Conservation (phyloP, 352 stramenopile genomes). For the Globisporangium polare region DNA sequence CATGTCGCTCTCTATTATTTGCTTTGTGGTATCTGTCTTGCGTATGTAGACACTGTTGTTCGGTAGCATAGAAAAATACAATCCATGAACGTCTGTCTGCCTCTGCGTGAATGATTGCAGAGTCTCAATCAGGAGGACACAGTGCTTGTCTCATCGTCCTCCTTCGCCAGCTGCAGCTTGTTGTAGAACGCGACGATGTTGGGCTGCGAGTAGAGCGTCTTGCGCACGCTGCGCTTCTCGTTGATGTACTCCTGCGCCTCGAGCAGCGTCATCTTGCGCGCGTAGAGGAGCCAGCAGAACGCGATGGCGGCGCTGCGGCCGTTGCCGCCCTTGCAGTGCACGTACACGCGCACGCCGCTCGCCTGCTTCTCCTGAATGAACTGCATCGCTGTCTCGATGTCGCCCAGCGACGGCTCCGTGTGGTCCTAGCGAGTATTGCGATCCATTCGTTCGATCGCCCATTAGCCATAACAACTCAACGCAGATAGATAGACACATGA, state of each 20-base stretch:
- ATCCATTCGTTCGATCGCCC: neutral
- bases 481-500: neutral
- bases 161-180: slow-evolving; percentile 30
- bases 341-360: slow-evolving; percentile 89
- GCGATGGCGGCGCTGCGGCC: slow-evolving; percentile 90
- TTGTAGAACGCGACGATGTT: slow-evolving; percentile 81
- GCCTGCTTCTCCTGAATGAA: slow-evolving; percentile 90
- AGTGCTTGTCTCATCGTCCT: neutral
- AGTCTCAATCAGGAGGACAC: neutral
- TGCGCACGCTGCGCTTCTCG: slow-evolving; percentile 87
- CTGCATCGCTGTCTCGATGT: slow-evolving; percentile 68
- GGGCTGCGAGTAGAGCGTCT: slow-evolving; percentile 84
- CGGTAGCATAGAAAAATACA: neutral
- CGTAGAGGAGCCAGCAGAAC: slow-evolving; percentile 88
- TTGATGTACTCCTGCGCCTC: slow-evolving; percentile 88
- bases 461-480: neutral
- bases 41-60: neutral
- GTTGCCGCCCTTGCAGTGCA: slow-evolving; percentile 96
- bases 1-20: slow-evolving; percentile 2
- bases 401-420: slow-evolving; percentile 66
- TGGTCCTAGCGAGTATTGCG: slow-evolving; percentile 54
- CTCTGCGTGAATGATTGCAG: neutral
- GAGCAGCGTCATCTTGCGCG: slow-evolving; percentile 63
- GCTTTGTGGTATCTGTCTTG: neutral
- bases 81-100: neutral